phyloP scores from a whole-genome alignment of 2,329 filamentous ascomycete genomes.

The Cryphonectria nitschkei region DNA sequence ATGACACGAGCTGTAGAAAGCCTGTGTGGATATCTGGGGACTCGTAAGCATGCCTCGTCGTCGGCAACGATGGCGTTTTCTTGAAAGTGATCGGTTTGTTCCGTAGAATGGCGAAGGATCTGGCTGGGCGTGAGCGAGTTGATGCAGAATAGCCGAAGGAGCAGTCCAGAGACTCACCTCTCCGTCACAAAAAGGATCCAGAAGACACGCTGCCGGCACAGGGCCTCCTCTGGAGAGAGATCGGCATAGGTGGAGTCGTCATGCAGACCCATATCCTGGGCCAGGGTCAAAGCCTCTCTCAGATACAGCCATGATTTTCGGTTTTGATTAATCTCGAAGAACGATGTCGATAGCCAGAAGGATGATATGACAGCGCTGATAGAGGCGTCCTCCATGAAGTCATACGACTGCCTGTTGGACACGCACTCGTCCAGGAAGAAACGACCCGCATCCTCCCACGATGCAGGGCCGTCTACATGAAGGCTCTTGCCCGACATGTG shows the following conservation, averaged over 20 bases:
- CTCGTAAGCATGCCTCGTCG: constrained; percentile 56
- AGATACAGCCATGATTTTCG: constrained; percentile 67
- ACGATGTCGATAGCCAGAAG: constrained; percentile 63
- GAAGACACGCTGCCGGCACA: constrained; percentile 60
- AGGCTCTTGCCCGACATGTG: constrained; percentile 53
- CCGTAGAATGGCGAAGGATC: constrained; percentile 63
- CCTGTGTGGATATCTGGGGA: constrained; percentile 57
- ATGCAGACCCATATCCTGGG: constrained; percentile 61
- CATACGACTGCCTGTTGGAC: constrained; percentile 57
- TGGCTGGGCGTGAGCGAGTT: constrained; percentile 8
- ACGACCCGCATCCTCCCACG: constrained; percentile 55
- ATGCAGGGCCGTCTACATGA: constrained; percentile 41
- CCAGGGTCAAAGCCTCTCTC: constrained; percentile 63
- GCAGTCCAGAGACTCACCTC: constrained; percentile 43
- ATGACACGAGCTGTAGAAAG: constrained; percentile 62
- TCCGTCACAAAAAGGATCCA: constrained; percentile 68
- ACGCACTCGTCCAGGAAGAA: constrained; percentile 63
- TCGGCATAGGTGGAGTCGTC: constrained; percentile 59
- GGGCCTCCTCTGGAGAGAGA: constrained; percentile 52
- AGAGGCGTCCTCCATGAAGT: constrained; percentile 60
- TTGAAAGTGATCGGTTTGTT: constrained; percentile 66
- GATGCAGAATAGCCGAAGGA: constrained; percentile 35
- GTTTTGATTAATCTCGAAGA: constrained; percentile 64
- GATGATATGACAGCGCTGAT: constrained; percentile 63
- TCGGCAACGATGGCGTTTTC: constrained; percentile 60